Base-by-base conservation (phyloP, 2,329 filamentous ascomycete species). In the Alternaria burnsii region DNA sequence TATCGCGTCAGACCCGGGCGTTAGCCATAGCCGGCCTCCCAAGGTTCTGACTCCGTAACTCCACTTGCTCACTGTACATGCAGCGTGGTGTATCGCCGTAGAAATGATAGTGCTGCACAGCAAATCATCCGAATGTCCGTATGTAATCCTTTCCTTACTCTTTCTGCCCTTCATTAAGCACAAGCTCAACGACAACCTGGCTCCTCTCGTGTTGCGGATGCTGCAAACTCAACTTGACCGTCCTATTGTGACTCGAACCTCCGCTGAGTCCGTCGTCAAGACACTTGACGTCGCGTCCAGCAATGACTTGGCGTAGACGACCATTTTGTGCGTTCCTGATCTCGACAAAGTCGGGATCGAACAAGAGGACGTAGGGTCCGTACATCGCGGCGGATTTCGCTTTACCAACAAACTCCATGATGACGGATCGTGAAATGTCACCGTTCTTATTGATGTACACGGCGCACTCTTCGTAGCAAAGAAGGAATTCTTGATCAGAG, bases 371-470 rank as follows among this genome's bases (percentile, higher is more conserved):
- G 77, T 97, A 98, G 59, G 93, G 91, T 1, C 93, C 94, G 71
- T 93, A 96, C 81, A 98, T 89, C 63, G 93, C 95, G 2, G 94
- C 94, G 12, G 89, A 88, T 63, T 90, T 89, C 1, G 95, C 95
- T 72, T 91, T 94, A 68, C 95, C 95, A n/a, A 97, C 95, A 78
- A 98, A 99, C 76, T 98, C 93, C 93, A 99, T 97, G 73, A 98
- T 94, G 59, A 98, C 92, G 28, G 91, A 93, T 46, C 96, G 91
- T 40, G 89, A 94, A 28, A 99, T 93, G 63, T 99, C 95, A 67
- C 95, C 95, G 78, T 98, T 93, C 80, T 98, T 97, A 83, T 99
- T 96, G 75, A 98, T 91, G 74, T 98, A 99, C 9, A 99, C 94
- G 18, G 94, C 95, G 71, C 94, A 98, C 78, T 97, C 93, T 79